phyloP scores from a whole-genome alignment of 371 early-diverging fungal species.

The Mortierella sp. region DNA sequence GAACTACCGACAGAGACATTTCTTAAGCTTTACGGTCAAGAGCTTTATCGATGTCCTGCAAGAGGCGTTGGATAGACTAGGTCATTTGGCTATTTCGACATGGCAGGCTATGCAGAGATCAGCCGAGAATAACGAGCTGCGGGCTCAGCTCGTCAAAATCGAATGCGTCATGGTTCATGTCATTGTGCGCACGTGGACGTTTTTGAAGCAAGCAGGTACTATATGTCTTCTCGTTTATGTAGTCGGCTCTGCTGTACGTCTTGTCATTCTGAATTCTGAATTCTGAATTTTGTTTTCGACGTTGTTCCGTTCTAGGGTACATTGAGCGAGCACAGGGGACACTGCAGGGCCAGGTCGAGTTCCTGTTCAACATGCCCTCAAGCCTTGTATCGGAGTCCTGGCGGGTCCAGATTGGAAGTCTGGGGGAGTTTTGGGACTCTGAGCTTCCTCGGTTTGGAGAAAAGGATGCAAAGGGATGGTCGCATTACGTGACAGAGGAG shows the following conservation, averaged over 20 bases:
- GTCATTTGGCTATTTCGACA: constrained; percentile 24
- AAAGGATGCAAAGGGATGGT: constrained; percentile 73
- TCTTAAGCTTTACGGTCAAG: constrained; percentile 72
- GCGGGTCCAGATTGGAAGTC: constrained; percentile 63
- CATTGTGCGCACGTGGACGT: constrained; percentile 68
- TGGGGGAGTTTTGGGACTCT: constrained; percentile 83
- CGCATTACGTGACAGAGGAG: constrained; percentile 47
- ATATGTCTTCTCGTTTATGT: not conserved
- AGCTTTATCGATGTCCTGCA: constrained; percentile 73
- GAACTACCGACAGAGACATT: constrained; percentile 79
- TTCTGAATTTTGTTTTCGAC: too few relatives aligned
- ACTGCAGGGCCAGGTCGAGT: constrained; percentile 81
- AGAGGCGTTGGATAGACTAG: constrained; percentile 64
- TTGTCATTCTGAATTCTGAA: too few relatives aligned
- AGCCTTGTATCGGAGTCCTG: constrained; percentile 55
- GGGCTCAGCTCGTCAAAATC: constrained; percentile 39
- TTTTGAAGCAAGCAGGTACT: constrained; percentile 79
- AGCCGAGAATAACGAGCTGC: constrained; percentile 12
- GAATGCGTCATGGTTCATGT: constrained; percentile 75
- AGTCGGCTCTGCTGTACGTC: too few relatives aligned
- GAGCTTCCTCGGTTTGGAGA: constrained; percentile 85
- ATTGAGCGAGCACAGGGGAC: constrained; percentile 75
- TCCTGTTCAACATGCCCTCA: constrained; percentile 73
- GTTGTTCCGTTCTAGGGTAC: constrained; percentile 61
- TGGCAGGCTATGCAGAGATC: constrained; percentile 18